Evolutionary conservation across 495 filamentous ascomycete species (phyloP), one percentile per base, ranked within the genome.

Genomic region (Paragyromitra xinjiangensis): DNA sequence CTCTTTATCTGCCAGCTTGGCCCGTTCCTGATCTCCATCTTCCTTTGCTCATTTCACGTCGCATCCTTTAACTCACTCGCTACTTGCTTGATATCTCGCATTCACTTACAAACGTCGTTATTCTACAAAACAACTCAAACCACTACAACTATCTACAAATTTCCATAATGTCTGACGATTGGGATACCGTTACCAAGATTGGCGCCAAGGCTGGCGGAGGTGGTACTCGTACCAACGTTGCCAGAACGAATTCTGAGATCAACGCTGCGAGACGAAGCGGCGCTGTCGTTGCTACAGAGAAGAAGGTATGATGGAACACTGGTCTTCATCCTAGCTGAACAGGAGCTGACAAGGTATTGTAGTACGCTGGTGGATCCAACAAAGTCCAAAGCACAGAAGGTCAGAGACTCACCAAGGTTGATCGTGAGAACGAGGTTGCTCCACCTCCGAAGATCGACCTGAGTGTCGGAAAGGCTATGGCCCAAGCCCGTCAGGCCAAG

Each of bases 351-450:
- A 59, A 37, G 40, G 16, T 22, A 5, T 61, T 48, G 2, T 40
- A 82, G 81, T 83, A 83, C 37, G 82, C 73, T 61, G 77, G 70
- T 48, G 76, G 73, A 34, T 78, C 69, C 53, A 81, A 84, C 51
- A 65, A 75, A 53, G 39, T 62, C 26, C 79, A 73, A 40, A 64
- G 64, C 19, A 82, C 80, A 75, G 95, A 98, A 87, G 95, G 95
- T 82, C 95, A 99, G 85, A 94, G 92, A 83, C 88, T 98, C 65
- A 98, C 95, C 56, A 99, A 98, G 88, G 94, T 99, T 83, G 95
- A 98, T 88, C 95, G 95, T 80, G 89, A 90, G 84, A 96, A 98
- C 88, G 95, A 98, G 84, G 97, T 98, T 86, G 90, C 98, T 84
- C 97, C 97, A 86, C 94, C 94, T 80, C 94, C 94, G 85, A 97